Conservation (phyloP, 2,329 filamentous ascomycete species). For the Emericellopsis atlantica region DNA sequence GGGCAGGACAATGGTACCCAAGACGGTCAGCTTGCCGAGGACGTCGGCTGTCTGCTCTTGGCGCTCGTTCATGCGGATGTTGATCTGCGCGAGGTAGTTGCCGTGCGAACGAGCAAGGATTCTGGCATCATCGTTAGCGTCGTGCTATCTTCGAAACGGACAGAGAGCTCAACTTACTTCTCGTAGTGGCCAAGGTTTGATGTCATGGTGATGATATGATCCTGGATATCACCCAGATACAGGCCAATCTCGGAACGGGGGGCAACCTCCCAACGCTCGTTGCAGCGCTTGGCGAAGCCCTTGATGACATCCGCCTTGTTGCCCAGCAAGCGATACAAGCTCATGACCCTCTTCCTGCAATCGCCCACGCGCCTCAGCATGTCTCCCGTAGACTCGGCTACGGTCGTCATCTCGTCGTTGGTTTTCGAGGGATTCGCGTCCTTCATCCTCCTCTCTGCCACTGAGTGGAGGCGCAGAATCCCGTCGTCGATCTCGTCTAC, state of each 20-base stretch:
- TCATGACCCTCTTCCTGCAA: constrained; percentile 95
- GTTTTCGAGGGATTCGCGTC: constrained; percentile 26
- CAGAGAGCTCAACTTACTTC: constrained; percentile 48
- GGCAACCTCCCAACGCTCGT: constrained; percentile 94
- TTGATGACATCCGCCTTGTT: constrained; percentile 99
- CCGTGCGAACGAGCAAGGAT: constrained; percentile 83
- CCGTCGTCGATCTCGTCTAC: constrained; percentile 94
- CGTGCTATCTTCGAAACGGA: background rate
- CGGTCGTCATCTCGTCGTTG: constrained; percentile 28
- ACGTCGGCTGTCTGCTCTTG: constrained; percentile 94
- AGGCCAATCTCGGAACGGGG: constrained; percentile 93
- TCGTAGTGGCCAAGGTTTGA: constrained; percentile 93
- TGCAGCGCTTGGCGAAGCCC: constrained; percentile 95
- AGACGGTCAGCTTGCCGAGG: constrained; percentile 83
- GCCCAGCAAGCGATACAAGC: constrained; percentile 78
- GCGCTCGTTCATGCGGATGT: constrained; percentile 96
- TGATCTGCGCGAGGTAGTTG: constrained; percentile 98
- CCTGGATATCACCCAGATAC: constrained; percentile 95
- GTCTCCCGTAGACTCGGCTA: constrained; percentile 46
- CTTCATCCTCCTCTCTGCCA: constrained; percentile 27
- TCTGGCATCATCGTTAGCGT: constrained; percentile 27
- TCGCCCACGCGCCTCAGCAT: constrained; percentile 91
- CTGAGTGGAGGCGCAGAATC: constrained; percentile 71
- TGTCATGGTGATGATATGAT: constrained; percentile 99
- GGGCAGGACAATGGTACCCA: constrained; percentile 91